Percentiles rank a stretch among this genome's conserved stretches.
Conservation (phyloP, 1,284 basidiomycete genomes). For the Trichosporon sp. region DNA sequence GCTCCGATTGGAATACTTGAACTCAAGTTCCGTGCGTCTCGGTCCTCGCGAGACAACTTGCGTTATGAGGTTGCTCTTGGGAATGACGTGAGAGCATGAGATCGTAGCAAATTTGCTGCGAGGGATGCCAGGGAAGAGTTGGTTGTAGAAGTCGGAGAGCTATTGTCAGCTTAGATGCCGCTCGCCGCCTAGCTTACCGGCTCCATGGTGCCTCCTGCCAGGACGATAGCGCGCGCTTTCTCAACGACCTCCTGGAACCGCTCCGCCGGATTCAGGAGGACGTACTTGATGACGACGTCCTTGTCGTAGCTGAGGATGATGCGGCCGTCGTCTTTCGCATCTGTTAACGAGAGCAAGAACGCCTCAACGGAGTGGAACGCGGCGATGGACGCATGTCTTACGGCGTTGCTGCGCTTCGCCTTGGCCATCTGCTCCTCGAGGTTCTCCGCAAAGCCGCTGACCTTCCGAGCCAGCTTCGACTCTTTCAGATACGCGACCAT, state of each 20-base stretch:
- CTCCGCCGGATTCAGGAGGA: slow-evolving; percentile 88
- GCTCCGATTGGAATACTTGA: slow-evolving; percentile 72
- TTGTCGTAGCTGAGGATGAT: slow-evolving; percentile 44
- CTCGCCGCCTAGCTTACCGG: slow-evolving; percentile 57
- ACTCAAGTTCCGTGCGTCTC: slow-evolving; percentile 66
- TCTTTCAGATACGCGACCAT: slow-evolving; percentile 75
- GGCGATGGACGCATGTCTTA: slow-evolving; percentile 54
- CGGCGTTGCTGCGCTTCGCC: slow-evolving; percentile 9
- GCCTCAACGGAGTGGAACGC: slow-evolving; percentile 78
- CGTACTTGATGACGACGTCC: slow-evolving; percentile 66
- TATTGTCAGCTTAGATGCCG: slow-evolving; percentile 41
- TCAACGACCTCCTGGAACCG: slow-evolving; percentile 77
- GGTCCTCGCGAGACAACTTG: slow-evolving; percentile 75
- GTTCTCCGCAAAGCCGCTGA: slow-evolving; percentile 73
- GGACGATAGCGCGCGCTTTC: slow-evolving; percentile 69
- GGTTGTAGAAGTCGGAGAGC: slow-evolving; percentile 81
- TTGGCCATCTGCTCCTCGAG: slow-evolving; percentile 36
- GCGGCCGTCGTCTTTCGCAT: slow-evolving; percentile 67
- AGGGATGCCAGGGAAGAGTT: slow-evolving; percentile 70
- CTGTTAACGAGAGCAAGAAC: slow-evolving; percentile 75
- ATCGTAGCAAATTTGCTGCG: slow-evolving; percentile 65
- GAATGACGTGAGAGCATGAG: slow-evolving; percentile 91
- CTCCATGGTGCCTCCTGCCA: slow-evolving; percentile 97
- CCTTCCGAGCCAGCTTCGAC: slow-evolving; percentile 69
- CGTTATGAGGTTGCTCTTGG: slow-evolving; percentile 68